These are phyloP conservation scores for Striga asiatica DNA, from an alignment of 257 asterid genomes.

Conservation along the genomic window DNA sequence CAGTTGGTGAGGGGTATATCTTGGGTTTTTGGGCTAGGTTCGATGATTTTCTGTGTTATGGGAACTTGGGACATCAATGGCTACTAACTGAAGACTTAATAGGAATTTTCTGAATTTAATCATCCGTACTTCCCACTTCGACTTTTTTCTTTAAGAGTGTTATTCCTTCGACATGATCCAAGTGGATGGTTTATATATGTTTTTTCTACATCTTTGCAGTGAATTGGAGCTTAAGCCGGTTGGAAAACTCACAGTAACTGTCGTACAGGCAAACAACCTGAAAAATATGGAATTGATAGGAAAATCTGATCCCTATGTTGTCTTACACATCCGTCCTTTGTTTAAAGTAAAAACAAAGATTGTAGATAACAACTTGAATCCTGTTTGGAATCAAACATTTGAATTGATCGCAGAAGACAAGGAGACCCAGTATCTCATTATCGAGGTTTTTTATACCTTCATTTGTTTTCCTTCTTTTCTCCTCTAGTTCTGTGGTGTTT, in stretches of 20 bases:
- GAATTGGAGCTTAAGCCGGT: slow-evolving; percentile 98
- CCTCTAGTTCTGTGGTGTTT: neutral
- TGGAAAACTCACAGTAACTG: slow-evolving; percentile 62
- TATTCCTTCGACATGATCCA: neutral
- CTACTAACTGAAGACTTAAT: neutral
- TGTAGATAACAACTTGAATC: slow-evolving; percentile 85
- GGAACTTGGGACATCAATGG: too few relatives aligned
- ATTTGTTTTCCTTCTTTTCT: slow-evolving; percentile 6
- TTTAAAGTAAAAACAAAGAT: slow-evolving; percentile 87
- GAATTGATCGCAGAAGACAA: slow-evolving; percentile 89
- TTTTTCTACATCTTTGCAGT: slow-evolving; percentile 34
- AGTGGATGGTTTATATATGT: neutral
- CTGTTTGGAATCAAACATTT: slow-evolving; percentile 75
- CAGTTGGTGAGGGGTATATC: too few relatives aligned
- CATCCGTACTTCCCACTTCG: too few relatives aligned
- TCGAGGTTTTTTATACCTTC: slow-evolving; percentile 56
- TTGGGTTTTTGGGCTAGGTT: too few relatives aligned
- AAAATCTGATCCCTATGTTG: slow-evolving; percentile 90
- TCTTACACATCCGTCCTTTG: slow-evolving; percentile 70
- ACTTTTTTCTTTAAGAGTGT: neutral
- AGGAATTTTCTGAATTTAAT: neutral
- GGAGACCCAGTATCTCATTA: slow-evolving; percentile 74
- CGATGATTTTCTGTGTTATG: too few relatives aligned
- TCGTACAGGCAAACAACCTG: slow-evolving; percentile 57
- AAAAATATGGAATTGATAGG: slow-evolving; percentile 94